A percentile compares a stretch with the other conserved stretches of the same genome.
Evolutionary conservation across 2,329 filamentous ascomycete species (phyloP).

Genomic region (Lasiodiplodia hormozganensis): DNA sequence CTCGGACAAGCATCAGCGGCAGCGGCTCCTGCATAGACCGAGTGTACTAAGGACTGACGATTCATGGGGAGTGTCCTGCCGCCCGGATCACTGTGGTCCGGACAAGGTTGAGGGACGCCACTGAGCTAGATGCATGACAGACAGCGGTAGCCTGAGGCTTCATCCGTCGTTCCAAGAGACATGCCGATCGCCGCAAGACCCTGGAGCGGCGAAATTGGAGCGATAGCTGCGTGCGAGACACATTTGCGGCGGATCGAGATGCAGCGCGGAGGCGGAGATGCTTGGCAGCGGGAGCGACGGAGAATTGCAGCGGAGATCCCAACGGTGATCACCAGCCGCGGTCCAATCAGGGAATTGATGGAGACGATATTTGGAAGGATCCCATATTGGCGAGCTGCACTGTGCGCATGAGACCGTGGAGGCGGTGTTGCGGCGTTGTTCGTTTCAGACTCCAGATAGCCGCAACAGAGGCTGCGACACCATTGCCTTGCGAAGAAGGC

Average conservation of each 20-base stretch:
- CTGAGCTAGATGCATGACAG: not conserved
- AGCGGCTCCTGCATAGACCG: not conserved
- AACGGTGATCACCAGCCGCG: not conserved
- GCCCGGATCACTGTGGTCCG: slow-evolving; percentile 1
- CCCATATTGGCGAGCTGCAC: not conserved
- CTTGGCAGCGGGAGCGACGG: slow-evolving; percentile 23
- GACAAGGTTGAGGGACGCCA: slow-evolving; percentile 12
- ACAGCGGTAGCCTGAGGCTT: slow-evolving; percentile 16
- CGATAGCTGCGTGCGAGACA: not conserved
- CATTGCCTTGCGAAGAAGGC: not conserved
- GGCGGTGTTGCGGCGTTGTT: slow-evolving; percentile 7
- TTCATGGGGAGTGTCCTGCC: slow-evolving; percentile 8
- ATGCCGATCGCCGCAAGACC: not conserved
- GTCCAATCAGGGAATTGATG: not conserved
- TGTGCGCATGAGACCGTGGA: slow-evolving; percentile 2
- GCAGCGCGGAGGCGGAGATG: slow-evolving; percentile 13
- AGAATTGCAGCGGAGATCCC: slow-evolving; percentile 16
- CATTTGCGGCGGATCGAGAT: slow-evolving; percentile 1
- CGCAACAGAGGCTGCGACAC: slow-evolving; percentile 21
- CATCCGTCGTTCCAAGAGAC: not conserved
- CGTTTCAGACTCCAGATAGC: slow-evolving; percentile 9
- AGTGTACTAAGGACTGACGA: not conserved
- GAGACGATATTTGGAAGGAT: not conserved
- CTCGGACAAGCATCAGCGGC: slow-evolving; percentile 14
- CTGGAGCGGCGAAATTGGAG: not conserved